Conservation (phyloP, 148 eudicot species). For the Nepenthes gracilis region DNA sequence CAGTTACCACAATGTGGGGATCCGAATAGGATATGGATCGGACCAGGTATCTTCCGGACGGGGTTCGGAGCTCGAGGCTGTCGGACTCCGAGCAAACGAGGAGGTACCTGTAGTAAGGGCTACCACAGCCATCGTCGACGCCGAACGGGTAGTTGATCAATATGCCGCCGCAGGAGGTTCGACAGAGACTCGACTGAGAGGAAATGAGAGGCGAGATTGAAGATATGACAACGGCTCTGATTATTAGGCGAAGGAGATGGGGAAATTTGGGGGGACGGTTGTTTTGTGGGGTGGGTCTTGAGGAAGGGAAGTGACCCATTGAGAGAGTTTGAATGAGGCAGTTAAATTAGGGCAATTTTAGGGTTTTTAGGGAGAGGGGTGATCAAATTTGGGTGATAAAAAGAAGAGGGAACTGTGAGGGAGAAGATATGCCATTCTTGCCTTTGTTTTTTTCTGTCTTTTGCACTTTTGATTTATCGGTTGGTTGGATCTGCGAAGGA, state of each 20-base stretch:
- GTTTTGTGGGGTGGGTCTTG: too few species aligned
- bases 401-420: too few species aligned
- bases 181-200: constrained; percentile 53
- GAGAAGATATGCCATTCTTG: too few species aligned
- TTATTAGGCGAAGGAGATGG: constrained; percentile 1
- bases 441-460: too few species aligned
- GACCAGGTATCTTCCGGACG: constrained; percentile 69
- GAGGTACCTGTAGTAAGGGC: constrained; percentile 70
- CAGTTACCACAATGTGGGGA: constrained; percentile 62
- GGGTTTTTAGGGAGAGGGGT: too few species aligned
- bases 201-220: constrained; percentile 8
- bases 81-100: constrained; percentile 38
- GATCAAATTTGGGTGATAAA: too few species aligned
- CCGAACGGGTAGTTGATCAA: constrained; percentile 76
- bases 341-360: too few species aligned
- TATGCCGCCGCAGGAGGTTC: constrained; percentile 59
- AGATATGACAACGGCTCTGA: constrained; percentile 5
- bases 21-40: constrained; percentile 51
- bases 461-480: too few species aligned
- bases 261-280: background rate
- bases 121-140: constrained; percentile 83
- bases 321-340: too few species aligned
- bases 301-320: too few species aligned
- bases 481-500: too few species aligned
- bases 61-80: constrained; percentile 57